Base-by-base conservation (phyloP, 148 eudicot species). In the Camellia sinensis region DNA sequence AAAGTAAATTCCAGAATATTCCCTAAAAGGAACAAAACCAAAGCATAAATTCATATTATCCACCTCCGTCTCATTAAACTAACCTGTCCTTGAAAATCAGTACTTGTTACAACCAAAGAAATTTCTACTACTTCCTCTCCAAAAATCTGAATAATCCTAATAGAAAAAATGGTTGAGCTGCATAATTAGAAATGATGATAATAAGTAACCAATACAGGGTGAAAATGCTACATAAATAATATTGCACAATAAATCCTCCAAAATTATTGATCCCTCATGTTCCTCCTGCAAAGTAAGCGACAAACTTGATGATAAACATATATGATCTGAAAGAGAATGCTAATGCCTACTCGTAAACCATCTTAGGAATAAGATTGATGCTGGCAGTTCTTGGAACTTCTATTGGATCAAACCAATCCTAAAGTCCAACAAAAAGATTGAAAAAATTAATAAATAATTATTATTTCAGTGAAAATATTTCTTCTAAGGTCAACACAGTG, bases 331-430 rank as follows among this genome's bases (percentile, higher is more conserved):
- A 60, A 64, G 45, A 14, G 7, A 29, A 64, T 1, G 9, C 40
- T 14, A n/a, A 48, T 59, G 74, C 89, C 86, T 78, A 95, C 98
- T 97, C 98, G 82, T 90, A 89, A 76, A 95, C 96, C 93, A 95
- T 88, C 83, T 86, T 90, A 5, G 98, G 97, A 67, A 95, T 93
- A 79, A 93, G 88, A 87, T 95, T 94, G 82, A 86, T 83, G 15
- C 76, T 80, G 53, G 84, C 66, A 22, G 87, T 81, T 76, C 74
- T 84, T 7, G 88, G 53, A 84, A 85, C 86, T 80, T 88, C 92
- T 50, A 95, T 89, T 4, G 97, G 97, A 84, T 89, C 92, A 84
- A 95, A 95, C 70, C 85, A 90, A 79, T 95, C 97, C 98, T 94
- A 76, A 79, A 73, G 29, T 29, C 29, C 29, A 46, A 46, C 5